A percentile compares a stretch with the other conserved stretches of the same genome.
Evolutionary conservation across 495 filamentous ascomycete genomes (phyloP).

Genomic region (Trichocladium uniseriatum): DNA sequence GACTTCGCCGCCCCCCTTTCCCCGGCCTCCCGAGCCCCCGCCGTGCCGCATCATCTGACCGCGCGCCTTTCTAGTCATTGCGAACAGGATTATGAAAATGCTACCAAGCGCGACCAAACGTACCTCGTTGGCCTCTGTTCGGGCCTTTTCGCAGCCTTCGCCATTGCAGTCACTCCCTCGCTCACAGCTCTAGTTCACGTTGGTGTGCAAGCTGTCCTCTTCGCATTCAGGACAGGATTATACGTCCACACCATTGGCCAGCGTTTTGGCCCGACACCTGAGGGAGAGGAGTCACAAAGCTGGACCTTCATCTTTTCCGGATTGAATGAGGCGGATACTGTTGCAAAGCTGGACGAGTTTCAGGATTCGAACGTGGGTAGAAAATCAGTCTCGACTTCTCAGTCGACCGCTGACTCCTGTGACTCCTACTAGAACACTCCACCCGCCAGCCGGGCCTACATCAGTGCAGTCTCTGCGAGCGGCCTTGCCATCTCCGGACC

Average conservation of each 20-base stretch:
- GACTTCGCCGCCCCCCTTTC: not conserved
- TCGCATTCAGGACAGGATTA: slow-evolving; percentile 63
- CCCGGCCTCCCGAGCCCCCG: not conserved
- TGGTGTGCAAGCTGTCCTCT: slow-evolving; percentile 58
- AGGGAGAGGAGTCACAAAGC: slow-evolving; percentile 41
- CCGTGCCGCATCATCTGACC: slow-evolving; percentile 8
- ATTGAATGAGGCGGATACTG: slow-evolving; percentile 35
- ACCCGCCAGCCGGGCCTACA: slow-evolving; percentile 53
- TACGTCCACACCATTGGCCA: slow-evolving; percentile 46
- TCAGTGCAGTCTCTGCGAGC: slow-evolving; percentile 62
- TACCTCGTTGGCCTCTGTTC: slow-evolving; percentile 59
- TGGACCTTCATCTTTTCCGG: slow-evolving; percentile 50
- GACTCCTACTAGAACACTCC: slow-evolving; percentile 42
- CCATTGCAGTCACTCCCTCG: slow-evolving; percentile 57
- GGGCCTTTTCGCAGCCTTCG: slow-evolving; percentile 61
- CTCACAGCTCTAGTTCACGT: slow-evolving; percentile 58
- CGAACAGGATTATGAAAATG: slow-evolving; percentile 39
- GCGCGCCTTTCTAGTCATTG: slow-evolving; percentile 28
- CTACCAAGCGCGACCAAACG: slow-evolving; percentile 34
- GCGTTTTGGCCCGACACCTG: slow-evolving; percentile 39
- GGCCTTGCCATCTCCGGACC: slow-evolving; percentile 74
- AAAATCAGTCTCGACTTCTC: not conserved
- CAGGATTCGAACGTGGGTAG: slow-evolving; percentile 38
- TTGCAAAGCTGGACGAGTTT: slow-evolving; percentile 41
- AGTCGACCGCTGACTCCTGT: too few species aligned